Conservation (phyloP, 2,329 filamentous ascomycete genomes). For the Aureobasidium mangrovei region DNA sequence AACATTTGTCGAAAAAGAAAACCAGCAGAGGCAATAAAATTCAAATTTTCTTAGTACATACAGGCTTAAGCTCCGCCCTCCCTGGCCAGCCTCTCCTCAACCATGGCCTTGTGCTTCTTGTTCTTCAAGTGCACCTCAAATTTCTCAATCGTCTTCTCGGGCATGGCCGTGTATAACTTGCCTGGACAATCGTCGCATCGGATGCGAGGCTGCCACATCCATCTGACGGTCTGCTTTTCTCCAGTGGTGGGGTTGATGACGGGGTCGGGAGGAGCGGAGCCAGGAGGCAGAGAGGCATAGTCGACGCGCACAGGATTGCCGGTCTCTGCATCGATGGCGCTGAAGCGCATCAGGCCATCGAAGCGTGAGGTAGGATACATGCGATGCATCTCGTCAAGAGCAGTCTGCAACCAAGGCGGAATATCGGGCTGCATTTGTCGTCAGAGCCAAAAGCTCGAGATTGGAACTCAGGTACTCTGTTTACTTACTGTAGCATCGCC, state of each 20-base stretch:
- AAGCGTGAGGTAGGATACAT: slow-evolving; percentile 74
- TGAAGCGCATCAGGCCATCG: slow-evolving; percentile 86
- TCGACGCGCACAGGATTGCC: slow-evolving; percentile 52
- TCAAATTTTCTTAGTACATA: no score
- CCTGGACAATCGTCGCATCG: slow-evolving; percentile 86
- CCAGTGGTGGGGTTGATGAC: slow-evolving; percentile 39
- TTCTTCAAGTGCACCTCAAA: slow-evolving; percentile 92
- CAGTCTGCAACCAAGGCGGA: slow-evolving; percentile 72
- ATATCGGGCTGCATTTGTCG: slow-evolving; percentile 57
- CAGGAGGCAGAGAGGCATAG: slow-evolving; percentile 29
- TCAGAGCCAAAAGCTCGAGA: background rate
- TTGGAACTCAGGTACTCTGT: slow-evolving; percentile 16
- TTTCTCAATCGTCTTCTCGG: slow-evolving; percentile 74
- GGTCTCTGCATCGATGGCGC: slow-evolving; percentile 64
- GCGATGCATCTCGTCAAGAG: slow-evolving; percentile 61
- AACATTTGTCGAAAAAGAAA: no score
- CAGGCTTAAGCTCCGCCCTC: no score
- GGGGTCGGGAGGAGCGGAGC: slow-evolving; percentile 42
- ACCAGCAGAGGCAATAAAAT: no score
- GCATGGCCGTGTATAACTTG: slow-evolving; percentile 87
- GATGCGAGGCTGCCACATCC: slow-evolving; percentile 81
- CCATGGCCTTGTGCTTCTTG: slow-evolving; percentile 49
- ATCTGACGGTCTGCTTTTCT: slow-evolving; percentile 51
- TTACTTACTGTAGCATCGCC: slow-evolving; percentile 55
- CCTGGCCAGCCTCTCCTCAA: slow-evolving; percentile 17